A percentile compares a stretch with the other conserved stretches of the same genome.
These are phyloP conservation scores for Pilaira anomala DNA, from an alignment of 192 early-diverging fungal genomes.

Conservation along the genomic window DNA sequence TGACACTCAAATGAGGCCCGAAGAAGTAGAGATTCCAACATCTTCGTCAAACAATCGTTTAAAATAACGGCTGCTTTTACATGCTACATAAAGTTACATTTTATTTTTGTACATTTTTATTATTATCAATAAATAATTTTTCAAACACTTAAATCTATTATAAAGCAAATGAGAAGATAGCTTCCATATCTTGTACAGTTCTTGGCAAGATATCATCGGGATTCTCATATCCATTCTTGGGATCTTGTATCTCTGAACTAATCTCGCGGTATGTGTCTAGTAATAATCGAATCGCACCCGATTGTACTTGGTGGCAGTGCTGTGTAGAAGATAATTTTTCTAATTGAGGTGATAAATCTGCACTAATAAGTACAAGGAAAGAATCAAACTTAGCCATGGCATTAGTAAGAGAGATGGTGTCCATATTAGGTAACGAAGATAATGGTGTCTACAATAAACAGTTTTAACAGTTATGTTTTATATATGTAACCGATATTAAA, in stretches of 20 bases:
- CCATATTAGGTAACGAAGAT: conserved; percentile 48
- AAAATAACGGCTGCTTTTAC: too few species aligned
- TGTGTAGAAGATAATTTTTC: conserved; percentile 47
- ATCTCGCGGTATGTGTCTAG: conserved; percentile 58
- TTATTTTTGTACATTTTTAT: too few species aligned
- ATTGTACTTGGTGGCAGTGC: conserved; percentile 50
- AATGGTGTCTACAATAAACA: conserved; percentile 48
- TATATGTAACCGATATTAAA: background rate
- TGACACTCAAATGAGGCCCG: too few species aligned
- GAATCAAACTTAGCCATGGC: conserved; percentile 62
- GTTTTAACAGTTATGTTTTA: background rate
- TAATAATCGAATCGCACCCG: conserved; percentile 54
- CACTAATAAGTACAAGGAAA: conserved; percentile 57
- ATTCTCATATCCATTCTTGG: conserved; percentile 58
- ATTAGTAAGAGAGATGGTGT: conserved; percentile 45
- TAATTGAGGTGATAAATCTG: conserved; percentile 56
- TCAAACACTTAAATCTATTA: conserved; percentile 13
- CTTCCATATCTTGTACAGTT: conserved; percentile 73
- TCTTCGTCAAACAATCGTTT: too few species aligned
- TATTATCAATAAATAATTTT: too few species aligned
- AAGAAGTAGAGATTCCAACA: too few species aligned
- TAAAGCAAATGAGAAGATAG: conserved; percentile 47
- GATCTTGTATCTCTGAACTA: conserved; percentile 54
- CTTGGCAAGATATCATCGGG: conserved; percentile 58
- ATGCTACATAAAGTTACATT: too few species aligned